Base-by-base conservation (phyloP, 257 asterid genomes). In the Lycium ferocissimum region DNA sequence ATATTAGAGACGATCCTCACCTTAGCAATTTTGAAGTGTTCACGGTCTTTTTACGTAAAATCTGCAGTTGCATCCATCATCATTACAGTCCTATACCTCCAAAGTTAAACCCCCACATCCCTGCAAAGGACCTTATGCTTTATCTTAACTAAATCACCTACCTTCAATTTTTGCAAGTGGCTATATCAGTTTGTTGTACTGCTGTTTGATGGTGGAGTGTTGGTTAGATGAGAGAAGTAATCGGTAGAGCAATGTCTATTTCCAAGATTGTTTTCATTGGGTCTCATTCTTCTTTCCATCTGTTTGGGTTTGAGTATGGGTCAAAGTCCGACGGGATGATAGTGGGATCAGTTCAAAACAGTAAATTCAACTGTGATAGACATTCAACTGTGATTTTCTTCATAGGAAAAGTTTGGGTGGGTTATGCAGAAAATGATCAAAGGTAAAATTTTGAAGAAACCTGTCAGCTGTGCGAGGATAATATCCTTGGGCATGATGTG, bases 401-500 rank as follows among this genome's bases (percentile, higher is more conserved):
- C 43, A 0, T 47, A 13, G 22, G 62, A 3, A 49, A 72, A 11
- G 45, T 49, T 6, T 12, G 35, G 45, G 59, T 75, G 7, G 62
- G 17, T 20, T 20, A 49, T 75, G 43, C 22, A 75, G 81, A 75
- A 6, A 75, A n/a, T 20, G 12, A 47, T 1, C 62, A 11, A 7
- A 51, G 14, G 20, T 75, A 2, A 75, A 49, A n/a, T 2, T 26
- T 12, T 47, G 81, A 47, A 2, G 43, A 75, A 6, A 49, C 45
- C 12, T 11, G 61, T 75, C 35, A 6, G 12, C 11, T 75, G 59
- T 1, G 37, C 18, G 57, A 72, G 58, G 80, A 73, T 58, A 37
- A 72, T 72, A 72, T 72, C 56, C 33, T n/a, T 73, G 80, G 80
- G 10, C 10, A 18, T 38, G 40, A 47, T 45, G 38, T 37, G 80